Conservation (phyloP, 2,329 filamentous ascomycete genomes). For the Orbilia brochopaga region DNA sequence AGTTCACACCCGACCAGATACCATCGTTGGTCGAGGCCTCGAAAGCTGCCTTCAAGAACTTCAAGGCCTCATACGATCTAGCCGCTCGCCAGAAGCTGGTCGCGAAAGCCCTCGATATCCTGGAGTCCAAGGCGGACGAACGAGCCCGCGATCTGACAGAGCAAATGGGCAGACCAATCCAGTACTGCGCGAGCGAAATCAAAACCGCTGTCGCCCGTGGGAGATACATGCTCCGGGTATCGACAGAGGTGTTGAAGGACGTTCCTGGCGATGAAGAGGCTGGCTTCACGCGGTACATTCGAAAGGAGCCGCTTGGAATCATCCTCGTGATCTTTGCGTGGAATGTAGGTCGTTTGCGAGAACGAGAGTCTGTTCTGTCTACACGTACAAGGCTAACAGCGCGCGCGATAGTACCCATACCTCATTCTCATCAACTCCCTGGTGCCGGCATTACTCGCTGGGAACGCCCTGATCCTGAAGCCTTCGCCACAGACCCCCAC, state of each 20-base stretch:
- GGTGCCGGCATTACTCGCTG: constrained; percentile 85
- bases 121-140: constrained; percentile 75
- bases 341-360: constrained; percentile 72
- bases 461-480: constrained; percentile 91
- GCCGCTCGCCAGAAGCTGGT: constrained; percentile 79
- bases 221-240: constrained; percentile 84
- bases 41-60: constrained; percentile 76
- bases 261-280: constrained; percentile 82
- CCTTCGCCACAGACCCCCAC: constrained; percentile 94
- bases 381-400: constrained; percentile 20
- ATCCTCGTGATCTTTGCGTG: constrained; percentile 91
- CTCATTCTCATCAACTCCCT: constrained; percentile 91
- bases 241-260: constrained; percentile 76
- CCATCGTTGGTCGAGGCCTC: constrained; percentile 73
- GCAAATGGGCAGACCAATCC: constrained; percentile 94
- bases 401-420: constrained; percentile 78
- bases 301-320: constrained; percentile 84
- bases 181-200: constrained; percentile 83
- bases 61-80: constrained; percentile 72
- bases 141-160: constrained; percentile 84
- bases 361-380: constrained; percentile 15
- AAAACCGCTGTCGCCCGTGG: constrained; percentile 82
- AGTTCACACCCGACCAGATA: constrained; percentile 73
- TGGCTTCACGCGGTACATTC: constrained; percentile 88
- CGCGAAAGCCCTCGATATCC: constrained; percentile 74